phyloP scores from a whole-genome alignment of 2,329 filamentous ascomycete genomes.

The Shiraia sp. region DNA sequence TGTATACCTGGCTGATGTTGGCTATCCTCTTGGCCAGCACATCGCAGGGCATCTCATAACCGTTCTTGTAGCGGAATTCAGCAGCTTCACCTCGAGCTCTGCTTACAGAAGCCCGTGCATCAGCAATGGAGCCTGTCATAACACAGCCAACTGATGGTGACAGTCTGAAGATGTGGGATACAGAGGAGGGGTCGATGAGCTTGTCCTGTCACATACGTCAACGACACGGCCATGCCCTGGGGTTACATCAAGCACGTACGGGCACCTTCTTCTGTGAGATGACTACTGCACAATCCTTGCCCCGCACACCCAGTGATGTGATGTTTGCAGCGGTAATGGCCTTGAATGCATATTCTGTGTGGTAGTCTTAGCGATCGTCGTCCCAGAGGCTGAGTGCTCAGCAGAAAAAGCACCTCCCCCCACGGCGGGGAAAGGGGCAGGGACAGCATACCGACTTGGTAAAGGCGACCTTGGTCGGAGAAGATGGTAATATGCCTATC shows the following conservation, averaged over 20 bases:
- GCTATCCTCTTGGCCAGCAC: constrained; percentile 94
- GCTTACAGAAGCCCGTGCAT: constrained; percentile 90
- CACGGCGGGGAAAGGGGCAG: constrained; percentile 1
- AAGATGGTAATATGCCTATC: constrained; percentile 99
- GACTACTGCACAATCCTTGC: constrained; percentile 96
- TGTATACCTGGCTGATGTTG: constrained; percentile 99
- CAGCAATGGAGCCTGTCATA: constrained; percentile 98
- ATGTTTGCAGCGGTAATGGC: constrained; percentile 99
- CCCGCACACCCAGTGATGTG: constrained; percentile 92
- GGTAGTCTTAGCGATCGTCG: constrained; percentile 19
- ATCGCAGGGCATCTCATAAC: constrained; percentile 99
- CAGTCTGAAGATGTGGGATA: constrained; percentile 96
- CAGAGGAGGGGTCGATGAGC: constrained; percentile 95
- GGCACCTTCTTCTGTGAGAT: constrained; percentile 99
- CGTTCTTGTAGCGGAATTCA: constrained; percentile 97
- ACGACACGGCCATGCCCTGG: constrained; percentile 3
- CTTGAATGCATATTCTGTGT: constrained; percentile 98
- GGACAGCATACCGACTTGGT: constrained; percentile 88
- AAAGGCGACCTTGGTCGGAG: constrained; percentile 95
- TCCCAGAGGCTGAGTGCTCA: constrained; percentile 2
- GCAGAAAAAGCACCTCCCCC: neutral
- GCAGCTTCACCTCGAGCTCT: constrained; percentile 93
- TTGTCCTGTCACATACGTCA: constrained; percentile 71
- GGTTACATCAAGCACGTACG: constrained; percentile 60
- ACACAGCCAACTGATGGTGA: constrained; percentile 96